Evolutionary conservation across 2,329 filamentous ascomycete species (phyloP), one percentile per base, ranked within the genome.

Genomic region (Xenoacremonium recifei): DNA sequence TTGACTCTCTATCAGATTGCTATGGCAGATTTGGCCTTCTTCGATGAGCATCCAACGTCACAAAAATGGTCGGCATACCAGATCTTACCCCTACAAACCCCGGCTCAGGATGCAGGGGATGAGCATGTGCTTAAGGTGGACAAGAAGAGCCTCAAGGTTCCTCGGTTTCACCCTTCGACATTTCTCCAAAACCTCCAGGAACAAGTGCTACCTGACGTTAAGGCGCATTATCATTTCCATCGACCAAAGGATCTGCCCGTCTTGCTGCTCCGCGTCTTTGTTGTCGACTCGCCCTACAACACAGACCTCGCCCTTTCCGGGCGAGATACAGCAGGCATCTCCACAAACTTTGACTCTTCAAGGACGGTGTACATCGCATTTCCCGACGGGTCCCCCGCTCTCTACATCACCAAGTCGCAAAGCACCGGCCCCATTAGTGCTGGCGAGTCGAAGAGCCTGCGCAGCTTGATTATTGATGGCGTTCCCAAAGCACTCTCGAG

Each of bases 401-500:
- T 95, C 33, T 95, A 89, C 62, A 70, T 82, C 32, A 79, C 77
- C 37, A 79, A 72, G 44, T 69, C 74, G 5, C 70, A 75, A 44
- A 62, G 69, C 17, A 61, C 64, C 0, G 69, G 70, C 2, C 54
- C 70, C 0, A 64, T 69, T 10, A 61, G 66, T 3, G 55, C 65
- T 0, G 67, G 69, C 10, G 84, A 87, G 45, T 71, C 75, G 4
- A 79, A 78, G 37, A 85, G 80, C 52, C 67, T 93, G 19, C 80
- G 84, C 40, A 80, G 78, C 29, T 71, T 93, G 4, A 80, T 95
- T 4, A 73, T 90, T 21, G 84, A 90, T 47, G 87, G 87, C 2
- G 82, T 96, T 6, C 88, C 89, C 1, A 90, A 89, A 56, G 89
- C 89, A 1, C 74, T 95, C 11, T 93, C 88, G 1, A 76, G 82